A percentile compares a stretch with the other conserved stretches of the same genome.
Conservation (phyloP, 2,329 filamentous ascomycete species). For the Epicoccum nigrum region DNA sequence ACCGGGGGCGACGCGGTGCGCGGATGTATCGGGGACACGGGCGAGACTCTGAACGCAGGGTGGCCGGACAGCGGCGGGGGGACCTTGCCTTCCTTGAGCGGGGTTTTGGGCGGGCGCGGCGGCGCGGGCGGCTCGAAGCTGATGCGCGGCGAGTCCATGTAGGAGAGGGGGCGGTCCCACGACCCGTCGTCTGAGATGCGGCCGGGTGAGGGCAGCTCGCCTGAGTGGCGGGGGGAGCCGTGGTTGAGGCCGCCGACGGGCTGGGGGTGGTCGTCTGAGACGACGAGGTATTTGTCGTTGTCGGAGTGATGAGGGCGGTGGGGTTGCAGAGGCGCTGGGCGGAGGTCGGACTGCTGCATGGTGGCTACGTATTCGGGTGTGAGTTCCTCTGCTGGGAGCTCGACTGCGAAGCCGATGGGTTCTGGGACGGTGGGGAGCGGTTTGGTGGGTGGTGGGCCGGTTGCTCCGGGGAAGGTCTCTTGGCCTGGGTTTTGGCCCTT, state of each 20-base stretch:
- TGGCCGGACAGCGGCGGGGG: constrained; percentile 20
- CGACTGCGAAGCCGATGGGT: constrained; percentile 58
- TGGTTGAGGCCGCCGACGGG: constrained; percentile 46
- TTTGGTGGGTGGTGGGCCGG: constrained; percentile 37
- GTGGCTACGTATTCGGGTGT: constrained; percentile 43
- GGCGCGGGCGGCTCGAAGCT: constrained; percentile 49
- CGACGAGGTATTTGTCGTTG: constrained; percentile 61
- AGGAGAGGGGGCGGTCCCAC: constrained; percentile 27
- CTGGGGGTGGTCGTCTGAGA: constrained; percentile 63
- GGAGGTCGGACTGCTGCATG: constrained; percentile 31
- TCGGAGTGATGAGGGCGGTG: constrained; percentile 30
- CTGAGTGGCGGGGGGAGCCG: constrained; percentile 51
- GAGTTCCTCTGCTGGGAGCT: constrained; percentile 64
- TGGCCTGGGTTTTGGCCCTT: constrained; percentile 31
- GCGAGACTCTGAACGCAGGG: constrained; percentile 10
- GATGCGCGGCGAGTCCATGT: constrained; percentile 34
- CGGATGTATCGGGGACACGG: constrained; percentile 4
- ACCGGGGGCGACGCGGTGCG: constrained; percentile 39
- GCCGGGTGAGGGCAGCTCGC: constrained; percentile 67
- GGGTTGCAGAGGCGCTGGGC: constrained; percentile 47
- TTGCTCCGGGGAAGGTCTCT: constrained; percentile 30
- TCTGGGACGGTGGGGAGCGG: constrained; percentile 48
- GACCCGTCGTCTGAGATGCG: constrained; percentile 44
- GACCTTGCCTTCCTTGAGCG: constrained; percentile 36
- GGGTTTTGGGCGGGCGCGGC: constrained; percentile 51